Base-by-base conservation (phyloP, 1,284 basidiomycete species). In the Sanguinoderma infundibulare region DNA sequence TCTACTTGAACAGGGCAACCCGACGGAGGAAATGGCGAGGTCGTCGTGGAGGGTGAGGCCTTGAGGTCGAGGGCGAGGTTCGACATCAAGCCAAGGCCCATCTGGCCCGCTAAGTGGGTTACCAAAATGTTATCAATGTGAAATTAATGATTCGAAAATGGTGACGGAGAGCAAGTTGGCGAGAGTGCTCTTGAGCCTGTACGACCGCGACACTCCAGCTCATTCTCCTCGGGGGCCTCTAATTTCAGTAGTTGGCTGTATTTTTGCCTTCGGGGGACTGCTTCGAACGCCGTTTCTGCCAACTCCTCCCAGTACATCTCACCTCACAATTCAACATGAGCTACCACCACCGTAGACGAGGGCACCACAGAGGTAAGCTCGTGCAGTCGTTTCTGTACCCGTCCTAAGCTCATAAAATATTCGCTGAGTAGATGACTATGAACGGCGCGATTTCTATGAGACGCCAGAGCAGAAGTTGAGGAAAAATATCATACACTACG, bases 391-490 rank as follows among this genome's bases (percentile, higher is more conserved):
- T 8, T 51, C 20, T 36, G 5, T 6, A 15, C 14, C 20, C 17
- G 9, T 32, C 3, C 22, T n/a, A 34, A 9, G 28, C 38, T 52
- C 26, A 35, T 53, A 10, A 58, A 49, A 1, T 15, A 40, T n/a
- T 20, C 34, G 20, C 34, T 42, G 47, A 28, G 22, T 40, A 77
- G 80, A 81, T 78, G 87, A 91, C 74, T 66, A 71, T 57, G 89
- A 72, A 79, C 83, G 87, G 22, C 83, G 83, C 63, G 86, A 89
- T 59, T 68, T 77, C 38, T 76, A 78, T 66, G 93, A 94, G 68
- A 86, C 88, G 15, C 90, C 91, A 20, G 90, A 91, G 64, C 84
- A 90, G 59, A 87, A 85, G 69, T 77, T 93, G 60, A 89, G 84
- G 75, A 84, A 80, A 65, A 81, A 84, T 63, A 88, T 95, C 64